Percentiles rank a stretch among this genome's conserved stretches.
Conservation (phyloP, 2,329 filamentous ascomycete genomes). For the Colletotrichum filicis region DNA sequence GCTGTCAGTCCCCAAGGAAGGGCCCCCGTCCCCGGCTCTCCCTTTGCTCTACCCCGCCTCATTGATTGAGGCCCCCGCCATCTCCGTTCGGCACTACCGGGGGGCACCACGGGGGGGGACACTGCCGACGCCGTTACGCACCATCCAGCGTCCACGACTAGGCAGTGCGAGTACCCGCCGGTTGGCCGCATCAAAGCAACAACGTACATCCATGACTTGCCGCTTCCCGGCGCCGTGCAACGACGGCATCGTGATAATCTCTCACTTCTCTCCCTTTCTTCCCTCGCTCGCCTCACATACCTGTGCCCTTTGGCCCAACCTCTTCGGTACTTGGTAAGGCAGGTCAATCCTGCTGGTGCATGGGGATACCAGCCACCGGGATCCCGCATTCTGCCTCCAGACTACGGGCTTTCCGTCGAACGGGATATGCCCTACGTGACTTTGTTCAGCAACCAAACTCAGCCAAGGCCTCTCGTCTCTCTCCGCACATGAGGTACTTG, state of each 20-base stretch:
- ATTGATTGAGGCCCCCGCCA: conserved; percentile 23
- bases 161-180: background rate
- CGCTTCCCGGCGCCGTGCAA: conserved; percentile 6
- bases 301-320: background rate
- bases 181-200: background rate
- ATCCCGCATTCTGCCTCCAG: background rate
- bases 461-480: background rate
- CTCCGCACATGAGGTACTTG: background rate
- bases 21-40: background rate
- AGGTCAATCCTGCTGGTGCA: background rate
- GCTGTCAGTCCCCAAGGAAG: background rate
- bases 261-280: background rate
- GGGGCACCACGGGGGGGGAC: background rate
- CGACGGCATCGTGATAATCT: conserved; percentile 18
- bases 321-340: background rate
- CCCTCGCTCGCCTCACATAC: background rate
- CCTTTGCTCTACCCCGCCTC: background rate
- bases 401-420: background rate
- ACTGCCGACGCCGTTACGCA: conserved; percentile 12
- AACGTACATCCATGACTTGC: background rate
- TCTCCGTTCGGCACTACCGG: conserved; percentile 28
- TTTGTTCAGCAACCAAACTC: background rate
- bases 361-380: background rate
- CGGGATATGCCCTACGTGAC: background rate
- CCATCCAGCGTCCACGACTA: background rate